Evolutionary conservation across 768 basidiomycete species (phyloP), one percentile per base, ranked within the genome.

Genomic region (Hebeloma cylindrosporum): DNA sequence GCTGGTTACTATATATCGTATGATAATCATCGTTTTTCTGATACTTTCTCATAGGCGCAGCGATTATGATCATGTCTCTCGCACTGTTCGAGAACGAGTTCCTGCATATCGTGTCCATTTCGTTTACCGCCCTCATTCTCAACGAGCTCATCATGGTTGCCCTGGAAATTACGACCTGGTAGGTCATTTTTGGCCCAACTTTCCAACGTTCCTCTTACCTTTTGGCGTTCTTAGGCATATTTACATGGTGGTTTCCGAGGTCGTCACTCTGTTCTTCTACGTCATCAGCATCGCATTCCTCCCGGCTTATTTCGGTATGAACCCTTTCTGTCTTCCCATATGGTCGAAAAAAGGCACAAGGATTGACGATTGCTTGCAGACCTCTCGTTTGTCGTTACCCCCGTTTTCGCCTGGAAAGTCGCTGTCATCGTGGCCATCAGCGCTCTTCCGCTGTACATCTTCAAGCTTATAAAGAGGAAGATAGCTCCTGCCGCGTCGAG

Each of bases 121-220:
- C 96, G 0, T 99, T 96, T 63, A 96, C 94, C 1, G 91, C 96
- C 1, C 74, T 98, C 45, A 82, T 99, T 52, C 72, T 98, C 21
- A 99, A 99, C 61, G 96, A 98, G 62, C 80, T 99, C 39, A 93
- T 98, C 67, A 99, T 98, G 96, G 96, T 98, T 34, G 93, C 94
- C 2, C 66, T 98, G 54, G 94, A 98, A 67, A 93, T 98, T 47
- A 98, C 94, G 3, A 97, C 91, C 50, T 99, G 95, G 95, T 91
- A 56, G 43, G 71, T 56, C 20, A 33, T 34, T 40, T 7, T 27
- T 20, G 7, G 13, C n/a, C 28, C 29, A 14, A 53, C 36, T 9
- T 14, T 21, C 9, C 25, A 28, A 13, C 25, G 2, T 9, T 34
- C 7, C 13, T 11, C 6, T 42, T 40, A 20, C 39, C 17, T 20